Base-by-base conservation (phyloP, 2,329 filamentous ascomycete species). In the Laburnicola sp. region DNA sequence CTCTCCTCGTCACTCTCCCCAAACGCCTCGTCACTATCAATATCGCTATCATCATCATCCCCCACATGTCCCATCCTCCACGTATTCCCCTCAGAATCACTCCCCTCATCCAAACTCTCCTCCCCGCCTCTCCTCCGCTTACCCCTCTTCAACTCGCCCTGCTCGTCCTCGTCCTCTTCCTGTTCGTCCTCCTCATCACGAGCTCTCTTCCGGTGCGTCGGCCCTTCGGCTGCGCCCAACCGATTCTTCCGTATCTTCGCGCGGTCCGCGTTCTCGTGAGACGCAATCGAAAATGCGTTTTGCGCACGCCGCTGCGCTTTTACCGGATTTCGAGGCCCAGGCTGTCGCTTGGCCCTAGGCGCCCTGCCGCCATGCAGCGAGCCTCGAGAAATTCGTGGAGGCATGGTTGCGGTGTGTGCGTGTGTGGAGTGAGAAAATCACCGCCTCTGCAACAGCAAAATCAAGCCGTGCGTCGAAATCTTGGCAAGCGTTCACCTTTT, bases 1-100 rank as follows among this genome's bases (percentile, higher is more conserved):
- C 81, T 82, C 68, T 96, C 92, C 65, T 94, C 86, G 65, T 96
- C 92, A 63, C 89, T 94, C 58, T 89, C 86, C 3, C 91, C 89
- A 78, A 96, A 91, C 2, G 93, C 92, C 64, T 95, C 90, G 68
- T 89, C 86, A 59, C 83, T 87, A 67, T 89, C 86, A 49, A 89
- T 76, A 55, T 87, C 85, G 48, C 82, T 85, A 62, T 89, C 86
- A 55, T 87, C 81, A 46, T 87, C 85, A 38, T 81, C 83, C 42
- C 81, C 82, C 22, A 86, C 84, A 41, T 85, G 77, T 25, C 92
- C 91, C 44, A 96, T 78, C 43, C 82, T 86, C 91, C 91, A 96
- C 65, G 89, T 85, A 63, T 95, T 89, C 22, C 91, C 91, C 54
- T 92, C 89, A 54, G 87, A 90, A 66, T 96, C 92, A 60, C 87